Percentiles rank a stretch among this genome's conserved stretches.
Evolutionary conservation across 306 rosid genomes (phyloP).

Genomic region (Hylodesmum podocarpum): DNA sequence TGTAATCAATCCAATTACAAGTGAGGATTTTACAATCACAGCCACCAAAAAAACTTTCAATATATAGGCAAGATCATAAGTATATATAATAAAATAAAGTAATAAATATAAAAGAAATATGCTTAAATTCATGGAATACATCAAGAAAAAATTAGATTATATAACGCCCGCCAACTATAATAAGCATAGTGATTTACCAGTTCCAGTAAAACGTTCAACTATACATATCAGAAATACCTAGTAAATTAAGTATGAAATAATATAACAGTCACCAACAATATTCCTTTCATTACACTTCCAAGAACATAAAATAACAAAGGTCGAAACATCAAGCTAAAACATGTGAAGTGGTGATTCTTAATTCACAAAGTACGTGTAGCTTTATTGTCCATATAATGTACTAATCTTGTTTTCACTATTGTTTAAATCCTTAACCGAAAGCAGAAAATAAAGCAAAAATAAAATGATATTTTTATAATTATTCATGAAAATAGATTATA

Average conservation of each 20-base stretch:
- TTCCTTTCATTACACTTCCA: background rate
- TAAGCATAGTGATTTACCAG: background rate
- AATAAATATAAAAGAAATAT: background rate
- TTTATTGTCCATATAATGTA: background rate
- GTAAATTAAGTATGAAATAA: background rate
- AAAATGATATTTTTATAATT: background rate
- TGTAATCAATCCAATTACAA: background rate
- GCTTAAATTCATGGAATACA: background rate
- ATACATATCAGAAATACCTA: background rate
- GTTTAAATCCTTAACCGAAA: background rate
- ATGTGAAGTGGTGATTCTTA: background rate
- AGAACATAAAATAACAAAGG: background rate
- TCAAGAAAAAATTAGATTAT: too few species aligned
- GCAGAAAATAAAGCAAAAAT: background rate
- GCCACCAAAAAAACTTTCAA: background rate
- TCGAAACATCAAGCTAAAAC: background rate
- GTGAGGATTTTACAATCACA: slow-evolving; percentile 1
- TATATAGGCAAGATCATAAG: background rate
- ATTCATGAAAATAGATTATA: background rate
- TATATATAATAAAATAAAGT: background rate
- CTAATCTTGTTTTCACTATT: background rate
- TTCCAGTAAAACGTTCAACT: background rate
- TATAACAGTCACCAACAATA: background rate
- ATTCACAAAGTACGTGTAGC: background rate
- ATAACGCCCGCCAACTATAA: too few species aligned